These are phyloP conservation scores for Colletotrichum ledebouriae DNA, from an alignment of 2,329 filamentous ascomycete genomes.

Conservation along the genomic window DNA sequence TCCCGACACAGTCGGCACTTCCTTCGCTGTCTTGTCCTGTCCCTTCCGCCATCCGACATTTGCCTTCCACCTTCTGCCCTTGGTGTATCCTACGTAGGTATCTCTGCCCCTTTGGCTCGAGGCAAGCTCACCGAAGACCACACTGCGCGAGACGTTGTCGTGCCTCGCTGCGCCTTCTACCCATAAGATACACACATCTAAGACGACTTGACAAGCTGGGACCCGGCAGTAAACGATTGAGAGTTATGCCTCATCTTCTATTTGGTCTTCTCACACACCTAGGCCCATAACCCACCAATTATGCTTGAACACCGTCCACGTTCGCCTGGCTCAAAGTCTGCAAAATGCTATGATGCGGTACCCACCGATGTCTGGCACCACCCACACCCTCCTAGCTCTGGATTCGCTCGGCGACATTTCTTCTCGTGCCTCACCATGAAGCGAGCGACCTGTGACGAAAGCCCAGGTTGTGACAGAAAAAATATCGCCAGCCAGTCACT, in stretches of 20 bases:
- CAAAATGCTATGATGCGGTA: constrained; percentile 6
- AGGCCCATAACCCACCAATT: neutral
- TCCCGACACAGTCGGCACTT: constrained; percentile 12
- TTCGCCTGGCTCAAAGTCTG: neutral
- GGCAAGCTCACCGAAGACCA: constrained; percentile 8
- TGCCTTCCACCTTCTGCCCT: neutral
- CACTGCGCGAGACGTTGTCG: neutral
- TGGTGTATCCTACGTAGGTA: too few species aligned
- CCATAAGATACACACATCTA: neutral
- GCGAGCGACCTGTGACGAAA: neutral
- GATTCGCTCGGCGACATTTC: constrained; percentile 4
- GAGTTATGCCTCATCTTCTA: neutral
- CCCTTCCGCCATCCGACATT: neutral
- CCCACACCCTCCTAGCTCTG: neutral
- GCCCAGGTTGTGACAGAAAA: constrained; percentile 5
- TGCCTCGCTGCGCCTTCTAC: too few species aligned
- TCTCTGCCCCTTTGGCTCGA: too few species aligned
- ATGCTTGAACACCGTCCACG: constrained; percentile 7
- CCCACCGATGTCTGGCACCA: neutral
- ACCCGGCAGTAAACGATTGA: neutral
- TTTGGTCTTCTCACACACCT: neutral
- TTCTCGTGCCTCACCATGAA: neutral
- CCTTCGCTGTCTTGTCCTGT: constrained; percentile 15
- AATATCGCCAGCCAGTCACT: neutral
- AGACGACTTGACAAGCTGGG: constrained; percentile 17